Percentiles rank a stretch among this genome's conserved stretches.
Conservation (phyloP, 768 basidiomycete species). For the Candolleomyces efflorescens region DNA sequence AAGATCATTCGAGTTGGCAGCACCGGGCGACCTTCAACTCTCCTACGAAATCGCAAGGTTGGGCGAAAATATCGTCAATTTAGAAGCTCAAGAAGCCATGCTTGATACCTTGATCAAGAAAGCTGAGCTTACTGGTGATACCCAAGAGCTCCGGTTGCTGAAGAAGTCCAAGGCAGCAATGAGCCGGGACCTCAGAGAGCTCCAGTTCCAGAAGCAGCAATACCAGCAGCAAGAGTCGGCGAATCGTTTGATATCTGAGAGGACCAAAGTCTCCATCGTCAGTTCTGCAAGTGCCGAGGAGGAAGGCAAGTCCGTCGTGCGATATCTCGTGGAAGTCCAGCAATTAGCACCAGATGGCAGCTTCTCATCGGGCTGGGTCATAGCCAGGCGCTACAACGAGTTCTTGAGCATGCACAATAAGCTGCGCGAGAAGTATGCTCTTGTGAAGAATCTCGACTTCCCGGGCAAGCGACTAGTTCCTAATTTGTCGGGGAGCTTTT, state of each 20-base stretch:
- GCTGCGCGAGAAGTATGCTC: conserved; percentile 67
- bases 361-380: conserved; percentile 86
- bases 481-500: conserved; percentile 80
- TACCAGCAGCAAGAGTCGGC: conserved; percentile 94
- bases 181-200: conserved; percentile 75
- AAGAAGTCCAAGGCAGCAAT: conserved; percentile 79
- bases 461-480: conserved; percentile 92
- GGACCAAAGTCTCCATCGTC: conserved; percentile 82
- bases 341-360: conserved; percentile 78
- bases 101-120: conserved; percentile 88
- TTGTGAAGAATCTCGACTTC: conserved; percentile 75
- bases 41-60: conserved; percentile 83
- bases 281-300: conserved; percentile 81
- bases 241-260: conserved; percentile 77
- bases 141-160: conserved; percentile 79
- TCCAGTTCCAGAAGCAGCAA: conserved; percentile 86
- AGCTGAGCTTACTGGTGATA: conserved; percentile 91
- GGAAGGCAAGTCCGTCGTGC: conserved; percentile 84
- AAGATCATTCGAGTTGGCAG: conserved; percentile 68
- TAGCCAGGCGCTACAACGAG: conserved; percentile 92
- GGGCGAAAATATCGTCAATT: conserved; percentile 65
- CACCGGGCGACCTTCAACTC: conserved; percentile 86
- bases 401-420: conserved; percentile 88
- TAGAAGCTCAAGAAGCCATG: conserved; percentile 78
- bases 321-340: conserved; percentile 90